phyloP scores from a whole-genome alignment of 139 green algal species.

The Micromonas pusilla region DNA sequence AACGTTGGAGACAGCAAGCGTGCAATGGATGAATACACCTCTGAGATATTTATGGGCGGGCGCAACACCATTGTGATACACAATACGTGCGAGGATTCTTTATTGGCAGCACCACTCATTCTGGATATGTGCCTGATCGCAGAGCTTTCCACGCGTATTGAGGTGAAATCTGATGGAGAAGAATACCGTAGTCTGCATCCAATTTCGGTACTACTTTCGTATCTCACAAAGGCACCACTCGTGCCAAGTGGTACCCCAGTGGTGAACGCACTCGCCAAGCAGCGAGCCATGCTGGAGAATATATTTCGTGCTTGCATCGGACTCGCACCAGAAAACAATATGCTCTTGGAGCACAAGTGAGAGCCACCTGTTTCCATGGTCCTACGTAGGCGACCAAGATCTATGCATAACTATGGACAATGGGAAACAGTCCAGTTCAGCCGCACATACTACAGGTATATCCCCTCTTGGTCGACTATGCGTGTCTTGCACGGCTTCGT shows the following conservation, averaged over 20 bases:
- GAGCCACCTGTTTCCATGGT: neutral
- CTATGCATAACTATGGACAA: too few relatives aligned
- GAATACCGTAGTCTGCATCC: conserved; percentile 81
- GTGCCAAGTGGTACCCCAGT: conserved; percentile 81
- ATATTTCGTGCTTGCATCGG: conserved; percentile 90
- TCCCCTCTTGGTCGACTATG: too few relatives aligned
- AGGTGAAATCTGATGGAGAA: conserved; percentile 64
- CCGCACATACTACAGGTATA: too few relatives aligned
- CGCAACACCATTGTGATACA: conserved; percentile 97
- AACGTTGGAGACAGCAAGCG: conserved; percentile 96
- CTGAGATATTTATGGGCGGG: conserved; percentile 91
- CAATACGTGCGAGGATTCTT: conserved; percentile 98
- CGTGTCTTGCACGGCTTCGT: too few relatives aligned
- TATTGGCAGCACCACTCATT: conserved; percentile 97
- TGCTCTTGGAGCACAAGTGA: conserved; percentile 83
- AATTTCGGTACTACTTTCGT: conserved; percentile 82
- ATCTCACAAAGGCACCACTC: conserved; percentile 89
- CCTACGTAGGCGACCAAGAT: neutral
- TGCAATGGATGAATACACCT: conserved; percentile 99
- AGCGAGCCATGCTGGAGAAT: conserved; percentile 97
- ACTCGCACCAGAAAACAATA: conserved; percentile 92
- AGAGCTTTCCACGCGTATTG: conserved; percentile 85
- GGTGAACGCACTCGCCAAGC: conserved; percentile 92
- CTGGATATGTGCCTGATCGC: conserved; percentile 95
- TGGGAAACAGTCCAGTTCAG: too few relatives aligned